Evolutionary conservation across 805 yeast species (phyloP).

Genomic region (Schwanniomyces vanrijiae): DNA sequence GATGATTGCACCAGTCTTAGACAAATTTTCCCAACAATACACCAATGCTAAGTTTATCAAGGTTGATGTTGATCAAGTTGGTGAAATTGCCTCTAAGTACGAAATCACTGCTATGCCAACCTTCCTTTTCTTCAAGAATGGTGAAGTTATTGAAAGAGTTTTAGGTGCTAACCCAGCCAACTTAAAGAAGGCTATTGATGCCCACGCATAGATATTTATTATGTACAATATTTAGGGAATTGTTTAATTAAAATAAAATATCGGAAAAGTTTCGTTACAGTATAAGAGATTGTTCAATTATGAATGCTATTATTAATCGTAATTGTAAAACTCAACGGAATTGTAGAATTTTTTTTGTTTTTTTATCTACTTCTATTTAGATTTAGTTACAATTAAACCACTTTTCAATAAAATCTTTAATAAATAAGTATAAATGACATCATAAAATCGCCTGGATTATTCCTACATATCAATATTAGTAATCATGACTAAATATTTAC

Average conservation of each 20-base stretch:
- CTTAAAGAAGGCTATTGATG: constrained; percentile 65
- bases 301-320: too few species aligned
- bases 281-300: too few species aligned
- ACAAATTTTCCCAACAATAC: constrained; percentile 72
- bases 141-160: constrained; percentile 74
- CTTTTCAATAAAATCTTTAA: too few species aligned
- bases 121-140: constrained; percentile 74
- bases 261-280: too few species aligned
- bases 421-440: too few species aligned
- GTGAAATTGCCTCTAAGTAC: constrained; percentile 69
- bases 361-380: too few species aligned
- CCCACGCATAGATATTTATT: constrained; percentile 42
- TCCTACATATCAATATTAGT: not conserved
- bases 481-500: not conserved
- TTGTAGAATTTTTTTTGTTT: too few species aligned
- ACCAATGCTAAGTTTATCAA: constrained; percentile 74
- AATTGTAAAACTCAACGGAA: too few species aligned
- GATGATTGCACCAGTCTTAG: constrained; percentile 92
- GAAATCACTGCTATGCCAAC: constrained; percentile 62
- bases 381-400: too few species aligned
- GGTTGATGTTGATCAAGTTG: constrained; percentile 87
- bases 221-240: not conserved
- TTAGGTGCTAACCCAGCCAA: constrained; percentile 90
- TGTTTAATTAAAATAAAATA: not conserved
- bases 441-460: too few species aligned